Conservation (phyloP, 2,329 filamentous ascomycete genomes). For the Diplocarpon mali region DNA sequence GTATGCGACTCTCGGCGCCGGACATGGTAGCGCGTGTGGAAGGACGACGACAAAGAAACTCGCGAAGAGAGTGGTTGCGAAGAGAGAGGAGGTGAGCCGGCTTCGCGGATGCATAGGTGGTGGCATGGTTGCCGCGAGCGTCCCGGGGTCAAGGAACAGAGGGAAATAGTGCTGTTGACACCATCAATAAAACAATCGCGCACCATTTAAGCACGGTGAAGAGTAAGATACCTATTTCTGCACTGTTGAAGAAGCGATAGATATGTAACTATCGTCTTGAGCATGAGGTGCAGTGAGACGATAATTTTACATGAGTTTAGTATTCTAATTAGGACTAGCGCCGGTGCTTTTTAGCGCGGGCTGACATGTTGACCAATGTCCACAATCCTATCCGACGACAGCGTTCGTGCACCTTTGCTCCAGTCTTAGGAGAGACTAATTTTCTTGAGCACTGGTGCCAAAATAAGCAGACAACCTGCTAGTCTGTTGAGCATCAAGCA, state of each 20-base stretch:
- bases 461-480: too few species aligned
- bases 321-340: slow-evolving; percentile 8
- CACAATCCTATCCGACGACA: too few species aligned
- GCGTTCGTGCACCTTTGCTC: too few species aligned
- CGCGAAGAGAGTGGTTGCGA: slow-evolving; percentile 80
- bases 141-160: slow-evolving; percentile 9
- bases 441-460: not conserved
- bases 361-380: not conserved
- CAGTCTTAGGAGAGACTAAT: not conserved
- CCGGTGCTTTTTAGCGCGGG: slow-evolving; percentile 4
- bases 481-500: not conserved
- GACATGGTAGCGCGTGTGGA: slow-evolving; percentile 85
- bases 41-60: slow-evolving; percentile 88
- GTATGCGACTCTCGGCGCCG: slow-evolving; percentile 63
- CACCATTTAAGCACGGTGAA: not conserved
- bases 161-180: slow-evolving; percentile 11
- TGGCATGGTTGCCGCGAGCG: slow-evolving; percentile 46
- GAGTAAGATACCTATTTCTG: slow-evolving; percentile 10
- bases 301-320: slow-evolving; percentile 7
- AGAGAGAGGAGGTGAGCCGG: slow-evolving; percentile 84
- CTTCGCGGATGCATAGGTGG: slow-evolving; percentile 86
- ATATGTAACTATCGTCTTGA: not conserved
- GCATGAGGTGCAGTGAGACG: slow-evolving; percentile 4
- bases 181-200: not conserved
- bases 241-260: slow-evolving; percentile 3